Evolutionary conservation across 2,329 filamentous ascomycete species (phyloP).

Genomic region (Pseudopyricularia javanii): DNA sequence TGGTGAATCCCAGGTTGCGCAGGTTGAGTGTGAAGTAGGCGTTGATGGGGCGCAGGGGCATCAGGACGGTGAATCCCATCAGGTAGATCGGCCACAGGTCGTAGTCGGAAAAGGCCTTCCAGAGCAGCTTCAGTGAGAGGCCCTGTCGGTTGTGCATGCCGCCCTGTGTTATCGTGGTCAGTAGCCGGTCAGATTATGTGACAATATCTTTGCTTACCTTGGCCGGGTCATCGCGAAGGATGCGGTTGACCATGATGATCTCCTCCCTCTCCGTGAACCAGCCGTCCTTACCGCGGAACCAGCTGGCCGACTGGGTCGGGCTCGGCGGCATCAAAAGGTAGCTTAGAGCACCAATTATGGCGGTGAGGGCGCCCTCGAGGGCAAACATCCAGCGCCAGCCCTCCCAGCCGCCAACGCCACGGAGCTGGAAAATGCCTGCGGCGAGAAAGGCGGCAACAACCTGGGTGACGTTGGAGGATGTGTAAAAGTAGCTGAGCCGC

Average conservation of each 20-base stretch:
- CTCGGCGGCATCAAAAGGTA: constrained; percentile 33
- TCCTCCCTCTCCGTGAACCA: constrained; percentile 49
- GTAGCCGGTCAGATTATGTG: too few relatives aligned
- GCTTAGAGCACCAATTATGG: constrained; percentile 25
- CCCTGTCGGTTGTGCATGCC: constrained; percentile 47
- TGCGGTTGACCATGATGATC: constrained; percentile 44
- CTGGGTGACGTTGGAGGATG: constrained; percentile 15
- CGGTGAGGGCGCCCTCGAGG: constrained; percentile 30
- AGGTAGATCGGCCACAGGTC: constrained; percentile 9
- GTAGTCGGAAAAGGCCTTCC: constrained; percentile 5
- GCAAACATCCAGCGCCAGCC: constrained; percentile 33
- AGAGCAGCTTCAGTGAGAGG: constrained; percentile 26
- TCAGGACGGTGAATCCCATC: constrained; percentile 5
- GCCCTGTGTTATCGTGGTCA: constrained; percentile 24
- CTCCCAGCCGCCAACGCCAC: constrained; percentile 16
- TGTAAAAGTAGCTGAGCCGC: constrained; percentile 21
- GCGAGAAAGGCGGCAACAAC: constrained; percentile 20
- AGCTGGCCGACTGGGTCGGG: constrained; percentile 24
- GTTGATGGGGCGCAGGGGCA: constrained; percentile 4
- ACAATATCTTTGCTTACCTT: constrained; percentile 41
- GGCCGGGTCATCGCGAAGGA: constrained; percentile 42
- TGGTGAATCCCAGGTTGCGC: constrained; percentile 5
- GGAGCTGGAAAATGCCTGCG: constrained; percentile 19
- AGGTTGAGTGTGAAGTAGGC: constrained; percentile 7
- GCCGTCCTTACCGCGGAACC: constrained; percentile 30